Conservation (phyloP, 192 early-diverging fungal genomes). For the Chytriomyces sp. region DNA sequence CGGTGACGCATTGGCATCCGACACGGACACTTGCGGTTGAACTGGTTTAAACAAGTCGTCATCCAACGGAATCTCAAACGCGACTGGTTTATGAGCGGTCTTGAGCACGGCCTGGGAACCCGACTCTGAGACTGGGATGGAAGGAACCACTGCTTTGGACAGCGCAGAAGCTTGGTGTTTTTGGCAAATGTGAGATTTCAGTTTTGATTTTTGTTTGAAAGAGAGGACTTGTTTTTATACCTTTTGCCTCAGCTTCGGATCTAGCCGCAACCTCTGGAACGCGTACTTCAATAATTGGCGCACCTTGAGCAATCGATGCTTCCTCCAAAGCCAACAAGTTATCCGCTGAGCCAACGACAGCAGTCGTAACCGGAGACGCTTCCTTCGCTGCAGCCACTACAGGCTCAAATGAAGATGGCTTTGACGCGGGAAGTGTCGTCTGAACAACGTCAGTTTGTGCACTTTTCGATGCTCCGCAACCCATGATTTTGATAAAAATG, state of each 20-base stretch:
- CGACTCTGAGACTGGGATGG: slow-evolving; percentile 27
- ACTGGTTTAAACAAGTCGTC: slow-evolving; percentile 34
- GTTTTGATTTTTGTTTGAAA: too few relatives aligned
- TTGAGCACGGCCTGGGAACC: background rate
- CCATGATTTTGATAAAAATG: slow-evolving; percentile 23
- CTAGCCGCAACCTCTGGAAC: background rate
- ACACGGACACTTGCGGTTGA: background rate
- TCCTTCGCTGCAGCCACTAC: background rate
- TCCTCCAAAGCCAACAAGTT: background rate
- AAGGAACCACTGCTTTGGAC: slow-evolving; percentile 40
- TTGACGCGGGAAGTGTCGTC: slow-evolving; percentile 26
- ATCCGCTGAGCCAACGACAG: background rate
- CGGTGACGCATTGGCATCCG: slow-evolving; percentile 23
- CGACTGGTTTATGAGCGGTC: slow-evolving; percentile 42
- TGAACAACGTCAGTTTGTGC: slow-evolving; percentile 14
- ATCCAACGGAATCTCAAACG: slow-evolving; percentile 62
- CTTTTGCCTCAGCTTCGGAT: background rate
- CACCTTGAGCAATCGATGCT: background rate
- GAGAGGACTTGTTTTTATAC: background rate
- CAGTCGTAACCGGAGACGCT: background rate
- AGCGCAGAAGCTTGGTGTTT: slow-evolving; percentile 10
- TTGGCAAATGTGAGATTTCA: background rate
- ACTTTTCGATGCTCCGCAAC: slow-evolving; percentile 45
- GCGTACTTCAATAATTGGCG: background rate
- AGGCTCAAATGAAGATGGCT: background rate